These are phyloP conservation scores for Lasiodiplodia sp. DNA, from an alignment of 2,329 filamentous ascomycete genomes.

Conservation along the genomic window DNA sequence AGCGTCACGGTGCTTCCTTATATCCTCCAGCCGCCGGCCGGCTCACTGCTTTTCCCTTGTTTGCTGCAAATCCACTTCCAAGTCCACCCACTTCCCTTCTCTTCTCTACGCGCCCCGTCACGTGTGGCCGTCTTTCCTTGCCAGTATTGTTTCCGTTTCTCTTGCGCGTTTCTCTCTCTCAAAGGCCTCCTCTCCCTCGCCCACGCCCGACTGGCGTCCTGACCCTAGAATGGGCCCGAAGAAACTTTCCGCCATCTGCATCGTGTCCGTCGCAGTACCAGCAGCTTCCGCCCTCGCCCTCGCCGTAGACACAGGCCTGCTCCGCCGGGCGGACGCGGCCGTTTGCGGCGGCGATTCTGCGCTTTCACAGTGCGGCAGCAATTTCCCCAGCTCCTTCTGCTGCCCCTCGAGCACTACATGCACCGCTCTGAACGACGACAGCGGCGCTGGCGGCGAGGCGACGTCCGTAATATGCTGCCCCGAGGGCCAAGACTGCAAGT, in stretches of 20 bases:
- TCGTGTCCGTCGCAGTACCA: slow-evolving; percentile 39
- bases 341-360: slow-evolving; percentile 60
- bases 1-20: slow-evolving; percentile 10
- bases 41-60: slow-evolving; percentile 15
- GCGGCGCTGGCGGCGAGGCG: slow-evolving; percentile 53
- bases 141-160: slow-evolving; percentile 23
- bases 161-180: slow-evolving; percentile 7
- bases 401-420: slow-evolving; percentile 65
- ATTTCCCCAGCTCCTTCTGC: slow-evolving; percentile 71
- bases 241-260: slow-evolving; percentile 42
- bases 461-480: slow-evolving; percentile 76
- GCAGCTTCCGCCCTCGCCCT: slow-evolving; percentile 34
- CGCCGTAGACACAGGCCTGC: slow-evolving; percentile 39
- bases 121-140: slow-evolving; percentile 3
- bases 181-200: neutral
- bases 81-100: slow-evolving; percentile 24
- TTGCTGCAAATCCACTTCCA: slow-evolving; percentile 17
- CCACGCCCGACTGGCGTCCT: slow-evolving; percentile 15
- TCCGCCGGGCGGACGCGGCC: slow-evolving; percentile 39
- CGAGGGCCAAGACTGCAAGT: slow-evolving; percentile 61
- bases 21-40: slow-evolving; percentile 22
- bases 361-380: slow-evolving; percentile 60
- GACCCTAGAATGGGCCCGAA: slow-evolving; percentile 40
- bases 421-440: slow-evolving; percentile 64
- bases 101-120: slow-evolving; percentile 23